Base-by-base conservation (phyloP, 2,329 filamentous ascomycete species). In the Cladophialophora bantiana region DNA sequence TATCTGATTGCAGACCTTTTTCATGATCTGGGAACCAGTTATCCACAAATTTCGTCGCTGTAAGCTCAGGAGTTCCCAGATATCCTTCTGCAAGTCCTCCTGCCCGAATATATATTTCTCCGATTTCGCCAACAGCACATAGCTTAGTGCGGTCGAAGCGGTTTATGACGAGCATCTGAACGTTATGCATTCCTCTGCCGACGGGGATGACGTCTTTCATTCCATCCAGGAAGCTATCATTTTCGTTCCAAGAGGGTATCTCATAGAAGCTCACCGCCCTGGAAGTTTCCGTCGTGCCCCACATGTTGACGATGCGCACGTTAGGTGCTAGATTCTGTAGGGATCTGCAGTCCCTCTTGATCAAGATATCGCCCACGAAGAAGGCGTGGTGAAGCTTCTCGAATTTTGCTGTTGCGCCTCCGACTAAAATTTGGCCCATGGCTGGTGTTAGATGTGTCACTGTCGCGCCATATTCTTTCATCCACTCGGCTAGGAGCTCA, bases 351-450 rank as follows among this genome's bases (percentile, higher is more conserved):
- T 98, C 94, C 75, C 88, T 86, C 75, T 89, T 96, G 69, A 93
- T 96, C 56, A 98, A 79, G 38, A 97, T 83, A 75, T 98, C 94
- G 36, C 95, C 95, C 0, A 98, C 94, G 69, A 94, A 98, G 83
- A 98, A 94, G 18, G 89, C 93, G 65, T 88, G 84, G 65, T 90
- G 84, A n/a, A 98, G 83, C 12, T 85, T 83, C 1, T 92, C 90
- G 74, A 97, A 96, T 71, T 91, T 79, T 0, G 92, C 89, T 2
- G 82, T 89, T 31, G 93, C 91, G 71, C 91, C 92, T 52, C 93
- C 94, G n/a, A 94, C 89, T 1, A 98, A 82, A 68, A 98, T 95
- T 73, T 97, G 92, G 63, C 94, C 94, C 94, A 98, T 97, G 65
- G 95, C 95, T 9, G 95, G 95, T 1, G 95, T 99, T 45, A 98